A percentile compares a stretch with the other conserved stretches of the same genome.
Conservation (phyloP, 2,329 filamentous ascomycete genomes). For the Basipetospora sp. region DNA sequence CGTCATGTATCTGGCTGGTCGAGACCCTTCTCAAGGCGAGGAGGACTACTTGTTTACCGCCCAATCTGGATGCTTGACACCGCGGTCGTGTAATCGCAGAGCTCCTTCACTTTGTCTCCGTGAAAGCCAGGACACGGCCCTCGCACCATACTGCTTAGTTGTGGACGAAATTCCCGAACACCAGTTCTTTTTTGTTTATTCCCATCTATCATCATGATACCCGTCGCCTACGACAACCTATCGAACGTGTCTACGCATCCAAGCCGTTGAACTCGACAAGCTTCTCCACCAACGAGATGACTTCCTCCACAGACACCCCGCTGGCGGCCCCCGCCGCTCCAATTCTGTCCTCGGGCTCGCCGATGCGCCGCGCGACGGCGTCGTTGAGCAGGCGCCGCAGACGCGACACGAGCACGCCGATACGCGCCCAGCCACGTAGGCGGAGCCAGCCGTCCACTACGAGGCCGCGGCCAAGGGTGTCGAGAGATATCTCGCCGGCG, state of each 20-base stretch:
- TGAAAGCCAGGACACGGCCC: too few species aligned
- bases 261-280: constrained; percentile 82
- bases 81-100: too few species aligned
- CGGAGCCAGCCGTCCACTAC: constrained; percentile 83
- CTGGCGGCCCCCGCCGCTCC: constrained; percentile 23
- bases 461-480: constrained; percentile 73
- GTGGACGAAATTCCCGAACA: too few species aligned
- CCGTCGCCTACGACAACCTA: too few species aligned
- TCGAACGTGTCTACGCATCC: constrained; percentile 39
- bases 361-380: constrained; percentile 54
- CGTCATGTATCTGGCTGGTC: too few species aligned
- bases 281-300: constrained; percentile 63
- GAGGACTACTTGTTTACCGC: too few species aligned
- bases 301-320: constrained; percentile 43
- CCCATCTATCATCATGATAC: too few species aligned
- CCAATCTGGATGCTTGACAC: too few species aligned
- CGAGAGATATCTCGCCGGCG: constrained; percentile 67
- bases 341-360: constrained; percentile 47
- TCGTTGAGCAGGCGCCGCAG: constrained; percentile 77
- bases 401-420: constrained; percentile 75
- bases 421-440: constrained; percentile 81
- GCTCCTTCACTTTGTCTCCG: too few species aligned
- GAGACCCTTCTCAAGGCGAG: too few species aligned
- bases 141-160: too few species aligned
- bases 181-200: too few species aligned